Percentiles rank a stretch among this genome's conserved stretches.
Evolutionary conservation across 129 eudicot species (phyloP).

Genomic region (Pittosporum tobira): DNA sequence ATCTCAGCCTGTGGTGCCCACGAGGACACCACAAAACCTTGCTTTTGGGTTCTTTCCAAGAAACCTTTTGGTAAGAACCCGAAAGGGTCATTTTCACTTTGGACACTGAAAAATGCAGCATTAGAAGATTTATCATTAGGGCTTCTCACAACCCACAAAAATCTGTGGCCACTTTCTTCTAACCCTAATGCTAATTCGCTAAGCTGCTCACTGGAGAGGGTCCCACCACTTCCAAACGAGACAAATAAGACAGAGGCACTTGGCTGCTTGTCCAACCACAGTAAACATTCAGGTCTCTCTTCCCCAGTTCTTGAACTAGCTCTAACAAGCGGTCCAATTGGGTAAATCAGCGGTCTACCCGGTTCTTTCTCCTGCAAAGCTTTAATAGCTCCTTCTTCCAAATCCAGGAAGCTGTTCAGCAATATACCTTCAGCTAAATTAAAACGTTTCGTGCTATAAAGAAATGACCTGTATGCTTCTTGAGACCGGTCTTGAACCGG

Average conservation of each 20-base stretch:
- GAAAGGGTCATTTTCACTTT: too few species aligned
- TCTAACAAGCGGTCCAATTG: conserved; percentile 38
- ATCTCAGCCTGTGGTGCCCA: conserved; percentile 44
- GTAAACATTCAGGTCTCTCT: conserved; percentile 24
- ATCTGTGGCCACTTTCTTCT: too few species aligned
- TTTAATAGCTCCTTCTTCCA: conserved; percentile 34
- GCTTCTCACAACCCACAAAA: too few species aligned
- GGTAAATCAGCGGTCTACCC: conserved; percentile 29
- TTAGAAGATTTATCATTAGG: too few species aligned
- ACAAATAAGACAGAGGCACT: too few species aligned
- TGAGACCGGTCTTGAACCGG: conserved; percentile 41
- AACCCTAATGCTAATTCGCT: too few species aligned
- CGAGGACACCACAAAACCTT: conserved; percentile 23
- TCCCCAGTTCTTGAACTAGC: conserved; percentile 14
- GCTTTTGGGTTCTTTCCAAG: too few species aligned
- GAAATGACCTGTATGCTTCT: conserved; percentile 34
- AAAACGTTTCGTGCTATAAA: conserved; percentile 24
- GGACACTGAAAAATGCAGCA: too few species aligned
- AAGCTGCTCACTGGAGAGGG: too few species aligned
- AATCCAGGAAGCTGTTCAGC: conserved; percentile 35
- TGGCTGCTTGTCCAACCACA: too few species aligned
- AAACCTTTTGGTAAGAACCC: too few species aligned
- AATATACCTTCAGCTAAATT: conserved; percentile 31
- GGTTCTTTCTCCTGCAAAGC: conserved; percentile 10
- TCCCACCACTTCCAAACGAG: too few species aligned